These are phyloP conservation scores for Cercospora beticola DNA, from an alignment of 2,329 filamentous ascomycete genomes.

Conservation along the genomic window DNA sequence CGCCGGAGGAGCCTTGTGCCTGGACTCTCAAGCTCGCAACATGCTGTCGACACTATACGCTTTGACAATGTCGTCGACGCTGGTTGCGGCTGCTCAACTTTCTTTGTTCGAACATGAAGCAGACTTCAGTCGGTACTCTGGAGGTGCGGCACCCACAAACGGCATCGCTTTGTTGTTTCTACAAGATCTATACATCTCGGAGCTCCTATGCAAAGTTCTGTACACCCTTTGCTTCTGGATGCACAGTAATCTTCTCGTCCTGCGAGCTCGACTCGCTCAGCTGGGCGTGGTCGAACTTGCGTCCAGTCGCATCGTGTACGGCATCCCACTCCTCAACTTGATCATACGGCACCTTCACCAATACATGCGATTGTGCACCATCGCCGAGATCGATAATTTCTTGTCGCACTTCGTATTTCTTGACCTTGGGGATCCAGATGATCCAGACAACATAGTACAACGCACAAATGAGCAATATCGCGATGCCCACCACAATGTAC, in stretches of 20 bases:
- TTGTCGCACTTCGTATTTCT: constrained; percentile 57
- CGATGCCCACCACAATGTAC: constrained; percentile 65
- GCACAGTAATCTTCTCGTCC: constrained; percentile 13
- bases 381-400: constrained; percentile 55
- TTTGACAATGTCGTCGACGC: not conserved
- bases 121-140: not conserved
- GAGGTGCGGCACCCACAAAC: not conserved
- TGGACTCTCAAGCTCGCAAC: not conserved
- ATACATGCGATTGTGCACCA: constrained; percentile 48
- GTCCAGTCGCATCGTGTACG: constrained; percentile 52
- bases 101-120: not conserved
- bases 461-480: constrained; percentile 60
- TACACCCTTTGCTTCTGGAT: constrained; percentile 1
- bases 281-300: not conserved
- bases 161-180: not conserved
- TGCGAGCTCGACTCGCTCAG: constrained; percentile 4
- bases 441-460: constrained; percentile 63
- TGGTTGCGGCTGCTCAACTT: not conserved
- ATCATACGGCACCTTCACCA: constrained; percentile 55
- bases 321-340: constrained; percentile 59
- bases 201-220: not conserved
- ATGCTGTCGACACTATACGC: not conserved
- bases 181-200: not conserved
- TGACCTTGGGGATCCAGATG: constrained; percentile 53
- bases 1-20: not conserved